phyloP scores from a whole-genome alignment of 768 basidiomycete genomes.

The Leccinum sublutescens region DNA sequence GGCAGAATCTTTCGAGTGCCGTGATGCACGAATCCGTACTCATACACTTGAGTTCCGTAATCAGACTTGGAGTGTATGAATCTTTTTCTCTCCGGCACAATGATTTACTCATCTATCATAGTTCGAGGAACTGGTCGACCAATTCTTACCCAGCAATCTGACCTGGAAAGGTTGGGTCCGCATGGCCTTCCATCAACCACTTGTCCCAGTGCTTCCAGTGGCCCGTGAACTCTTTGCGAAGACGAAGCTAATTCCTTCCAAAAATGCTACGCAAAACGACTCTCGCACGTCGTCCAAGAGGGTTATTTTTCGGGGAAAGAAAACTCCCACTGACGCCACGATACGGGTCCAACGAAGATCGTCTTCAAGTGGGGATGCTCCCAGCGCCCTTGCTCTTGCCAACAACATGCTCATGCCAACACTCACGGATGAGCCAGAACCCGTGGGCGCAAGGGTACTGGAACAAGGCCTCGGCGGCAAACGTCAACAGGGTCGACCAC shows the following conservation, averaged over 20 bases:
- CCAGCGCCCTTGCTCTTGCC: not conserved
- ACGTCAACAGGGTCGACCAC: conserved; percentile 28
- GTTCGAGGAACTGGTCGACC: conserved; percentile 79
- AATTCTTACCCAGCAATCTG: conserved; percentile 76
- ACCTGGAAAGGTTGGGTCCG: conserved; percentile 82
- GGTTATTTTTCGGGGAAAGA: conserved; percentile 19
- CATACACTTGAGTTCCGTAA: conserved; percentile 80
- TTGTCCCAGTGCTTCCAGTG: conserved; percentile 75
- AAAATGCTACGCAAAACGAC: conserved; percentile 31
- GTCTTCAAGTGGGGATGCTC: conserved; percentile 19
- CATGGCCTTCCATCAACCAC: conserved; percentile 78
- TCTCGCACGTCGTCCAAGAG: conserved; percentile 24
- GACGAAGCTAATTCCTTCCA: conserved; percentile 63
- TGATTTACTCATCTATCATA: conserved; percentile 26
- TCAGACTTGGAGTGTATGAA: conserved; percentile 76
- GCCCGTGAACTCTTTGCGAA: conserved; percentile 77
- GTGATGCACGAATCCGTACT: conserved; percentile 75
- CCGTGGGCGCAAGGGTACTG: conserved; percentile 20
- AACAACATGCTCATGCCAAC: conserved; percentile 29
- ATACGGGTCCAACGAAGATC: conserved; percentile 19
- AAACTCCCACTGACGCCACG: conserved; percentile 11
- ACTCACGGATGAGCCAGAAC: conserved; percentile 44
- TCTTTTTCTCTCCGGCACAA: conserved; percentile 1
- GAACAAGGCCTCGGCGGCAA: conserved; percentile 13
- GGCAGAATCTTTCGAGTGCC: conserved; percentile 81